Evolutionary conservation across 176 grass and related monocot genomes (phyloP).

Genomic region (Aegilops speltoides): DNA sequence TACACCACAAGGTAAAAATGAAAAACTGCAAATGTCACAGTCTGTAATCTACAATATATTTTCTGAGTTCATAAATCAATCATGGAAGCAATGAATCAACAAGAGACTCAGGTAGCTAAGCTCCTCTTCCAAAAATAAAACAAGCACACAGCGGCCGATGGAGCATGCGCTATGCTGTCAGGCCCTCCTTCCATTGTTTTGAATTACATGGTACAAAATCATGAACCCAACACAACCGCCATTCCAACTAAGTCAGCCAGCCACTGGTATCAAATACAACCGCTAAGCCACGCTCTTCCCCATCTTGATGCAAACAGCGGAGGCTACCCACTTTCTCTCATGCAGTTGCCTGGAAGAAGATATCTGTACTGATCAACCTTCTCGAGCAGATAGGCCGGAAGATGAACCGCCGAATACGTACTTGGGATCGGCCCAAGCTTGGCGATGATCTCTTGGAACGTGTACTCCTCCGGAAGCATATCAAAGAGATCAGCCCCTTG

Average conservation of each 20-base stretch:
- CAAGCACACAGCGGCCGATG: slow-evolving; percentile 21
- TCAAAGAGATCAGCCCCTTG: slow-evolving; percentile 77
- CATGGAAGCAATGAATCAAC: slow-evolving; percentile 49
- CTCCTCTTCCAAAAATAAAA: slow-evolving; percentile 34
- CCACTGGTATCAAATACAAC: slow-evolving; percentile 38
- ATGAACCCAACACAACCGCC: slow-evolving; percentile 29
- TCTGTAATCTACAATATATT: slow-evolving; percentile 40
- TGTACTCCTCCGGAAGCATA: slow-evolving; percentile 92
- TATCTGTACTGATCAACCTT: slow-evolving; percentile 67
- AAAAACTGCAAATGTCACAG: slow-evolving; percentile 25
- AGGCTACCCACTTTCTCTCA: slow-evolving; percentile 67
- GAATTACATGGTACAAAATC: slow-evolving; percentile 36
- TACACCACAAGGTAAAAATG: slow-evolving; percentile 12
- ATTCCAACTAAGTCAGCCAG: slow-evolving; percentile 53
- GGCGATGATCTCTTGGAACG: slow-evolving; percentile 88
- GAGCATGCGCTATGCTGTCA: slow-evolving; percentile 47
- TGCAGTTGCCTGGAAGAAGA: slow-evolving; percentile 76
- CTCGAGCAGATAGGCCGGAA: slow-evolving; percentile 71
- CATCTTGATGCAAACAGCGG: not conserved
- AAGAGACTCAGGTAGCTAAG: slow-evolving; percentile 36
- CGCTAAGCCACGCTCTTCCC: slow-evolving; percentile 19
- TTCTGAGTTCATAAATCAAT: slow-evolving; percentile 60
- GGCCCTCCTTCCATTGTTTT: slow-evolving; percentile 17
- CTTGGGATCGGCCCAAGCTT: slow-evolving; percentile 80
- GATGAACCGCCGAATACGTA: slow-evolving; percentile 73